Evolutionary conservation across 2,329 filamentous ascomycete genomes (phyloP).

Genomic region (Sporothrix luriei): DNA sequence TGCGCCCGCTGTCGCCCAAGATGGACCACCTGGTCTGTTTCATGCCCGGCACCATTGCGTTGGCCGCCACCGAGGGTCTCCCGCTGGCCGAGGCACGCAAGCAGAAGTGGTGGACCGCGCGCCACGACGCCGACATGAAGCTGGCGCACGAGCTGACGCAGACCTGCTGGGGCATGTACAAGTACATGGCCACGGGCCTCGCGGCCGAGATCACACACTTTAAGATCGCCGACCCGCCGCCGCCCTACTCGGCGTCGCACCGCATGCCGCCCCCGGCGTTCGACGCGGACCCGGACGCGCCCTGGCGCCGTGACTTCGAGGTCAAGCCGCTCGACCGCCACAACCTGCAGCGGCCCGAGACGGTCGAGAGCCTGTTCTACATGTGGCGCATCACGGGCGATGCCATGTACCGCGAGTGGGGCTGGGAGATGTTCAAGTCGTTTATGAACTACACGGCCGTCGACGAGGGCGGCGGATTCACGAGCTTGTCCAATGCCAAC

Average conservation of each 20-base stretch:
- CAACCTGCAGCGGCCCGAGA: slow-evolving; percentile 94
- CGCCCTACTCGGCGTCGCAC: slow-evolving; percentile 60
- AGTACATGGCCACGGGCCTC: slow-evolving; percentile 84
- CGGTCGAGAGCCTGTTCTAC: slow-evolving; percentile 93
- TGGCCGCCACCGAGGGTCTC: slow-evolving; percentile 79
- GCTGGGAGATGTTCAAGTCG: slow-evolving; percentile 96
- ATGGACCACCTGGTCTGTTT: slow-evolving; percentile 99
- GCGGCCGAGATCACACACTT: slow-evolving; percentile 95
- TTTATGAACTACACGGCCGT: slow-evolving; percentile 87
- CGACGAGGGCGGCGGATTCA: slow-evolving; percentile 76
- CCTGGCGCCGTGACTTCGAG: slow-evolving; percentile 76
- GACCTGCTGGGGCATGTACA: slow-evolving; percentile 98
- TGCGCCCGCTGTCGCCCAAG: slow-evolving; percentile 71
- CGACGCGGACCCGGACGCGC: slow-evolving; percentile 55
- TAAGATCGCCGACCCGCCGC: slow-evolving; percentile 69
- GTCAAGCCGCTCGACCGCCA: slow-evolving; percentile 83
- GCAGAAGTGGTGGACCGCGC: slow-evolving; percentile 69
- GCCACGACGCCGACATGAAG: slow-evolving; percentile 83
- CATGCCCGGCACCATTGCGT: slow-evolving; percentile 91
- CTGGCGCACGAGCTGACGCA: slow-evolving; percentile 90
- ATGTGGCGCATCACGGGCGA: slow-evolving; percentile 99
- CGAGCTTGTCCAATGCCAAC: slow-evolving; percentile 75
- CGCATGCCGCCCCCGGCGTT: slow-evolving; percentile 53
- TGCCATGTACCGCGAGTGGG: slow-evolving; percentile 86
- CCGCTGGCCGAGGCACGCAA: slow-evolving; percentile 75